Evolutionary conservation across 495 filamentous ascomycete species (phyloP), one percentile per base, ranked within the genome.

Genomic region (Lichenothelia convexa): DNA sequence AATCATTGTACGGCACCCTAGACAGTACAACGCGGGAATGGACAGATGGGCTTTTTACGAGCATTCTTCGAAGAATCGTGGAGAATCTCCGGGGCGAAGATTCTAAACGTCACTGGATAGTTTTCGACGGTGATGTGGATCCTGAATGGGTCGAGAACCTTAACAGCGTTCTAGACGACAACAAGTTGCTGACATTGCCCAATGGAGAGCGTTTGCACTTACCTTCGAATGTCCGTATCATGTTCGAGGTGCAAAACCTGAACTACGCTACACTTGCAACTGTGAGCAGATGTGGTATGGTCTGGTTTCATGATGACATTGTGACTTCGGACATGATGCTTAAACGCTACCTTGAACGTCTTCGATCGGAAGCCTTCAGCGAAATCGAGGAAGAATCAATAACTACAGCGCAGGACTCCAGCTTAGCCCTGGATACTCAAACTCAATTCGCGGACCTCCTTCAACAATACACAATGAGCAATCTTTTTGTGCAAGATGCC

Each of bases 111-210:
- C 89, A 99, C 57, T 99, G 89, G 89, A 94, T 99, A 47, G 81
- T 99, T 5, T 95, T 99, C 45, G 89, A 99, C 51, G 89, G 89
- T 23, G 89, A 99, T 53, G 89, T 99, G 41, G 89, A 99, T 56
- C 89, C 89, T 3, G 91, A 94, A 49, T 99, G 89, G 89, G 89
- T 99, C 47, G 89, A 99, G 49, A 99, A 99, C 53, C 60, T 99
- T 60, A 99, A 99, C 75, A 92, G 82, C 67, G 89, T 99, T 35
- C 68, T 99, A 27, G 89, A 99, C 48, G 89, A 99, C 63, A 99
- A 99, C 60, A 95, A 94, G 53, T 66, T 99, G 9, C 64, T 99
- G 16, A 99, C 89, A 0, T 63, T 99, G 39, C 89, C 89, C 11
- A 99, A 99, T 48, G 89, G 89, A 52, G 89, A 99, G 58, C 87